Conservation (phyloP, 345 rosid species). For the Kandelia obovata region DNA sequence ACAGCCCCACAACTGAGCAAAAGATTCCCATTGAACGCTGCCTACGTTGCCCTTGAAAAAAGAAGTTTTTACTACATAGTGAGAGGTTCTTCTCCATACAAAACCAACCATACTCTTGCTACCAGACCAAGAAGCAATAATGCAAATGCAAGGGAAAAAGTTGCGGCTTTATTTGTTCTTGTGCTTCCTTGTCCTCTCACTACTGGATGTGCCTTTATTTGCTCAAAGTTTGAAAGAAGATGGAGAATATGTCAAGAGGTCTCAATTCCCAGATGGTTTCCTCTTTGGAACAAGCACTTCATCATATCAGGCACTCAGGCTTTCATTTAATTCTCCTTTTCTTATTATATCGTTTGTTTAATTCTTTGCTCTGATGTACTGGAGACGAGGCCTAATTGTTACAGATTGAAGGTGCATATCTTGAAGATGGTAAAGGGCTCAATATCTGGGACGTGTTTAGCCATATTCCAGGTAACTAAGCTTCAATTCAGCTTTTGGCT, state of each 20-base stretch:
- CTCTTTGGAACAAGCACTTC: constrained; percentile 29
- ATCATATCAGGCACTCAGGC: constrained; percentile 15
- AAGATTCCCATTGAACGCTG: no score
- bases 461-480: constrained; percentile 25
- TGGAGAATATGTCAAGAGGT: constrained; percentile 9
- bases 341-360: neutral
- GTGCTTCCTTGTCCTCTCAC: neutral
- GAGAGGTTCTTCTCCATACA: no score
- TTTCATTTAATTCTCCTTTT: no score
- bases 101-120: no score
- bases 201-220: neutral
- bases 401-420: constrained; percentile 42
- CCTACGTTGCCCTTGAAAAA: no score
- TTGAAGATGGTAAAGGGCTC: constrained; percentile 38
- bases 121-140: no score
- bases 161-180: neutral
- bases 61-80: no score
- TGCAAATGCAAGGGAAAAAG: no score
- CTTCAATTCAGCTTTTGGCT: neutral
- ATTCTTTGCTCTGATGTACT: no score
- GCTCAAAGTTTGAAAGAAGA: constrained; percentile 4
- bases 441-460: constrained; percentile 42
- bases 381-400: no score
- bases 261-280: constrained; percentile 26
- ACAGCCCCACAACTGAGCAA: no score